phyloP scores from a whole-genome alignment of 441 rosid genomes.

The Flueggea neowawraea region DNA sequence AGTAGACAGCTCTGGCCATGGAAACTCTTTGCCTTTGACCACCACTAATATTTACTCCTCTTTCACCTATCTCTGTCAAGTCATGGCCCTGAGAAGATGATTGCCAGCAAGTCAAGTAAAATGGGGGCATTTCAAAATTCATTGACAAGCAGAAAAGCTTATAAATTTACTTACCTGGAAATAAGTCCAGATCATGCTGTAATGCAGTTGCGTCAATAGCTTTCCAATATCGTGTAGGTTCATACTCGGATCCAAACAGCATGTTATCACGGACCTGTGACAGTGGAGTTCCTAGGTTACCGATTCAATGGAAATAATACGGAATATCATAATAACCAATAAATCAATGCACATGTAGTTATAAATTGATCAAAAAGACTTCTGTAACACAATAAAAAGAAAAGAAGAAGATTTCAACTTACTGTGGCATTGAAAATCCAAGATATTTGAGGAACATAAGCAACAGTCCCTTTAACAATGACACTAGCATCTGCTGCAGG shows the following conservation, averaged over 20 bases:
- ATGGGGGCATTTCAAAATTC: too few species aligned
- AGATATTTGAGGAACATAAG: conserved; percentile 96
- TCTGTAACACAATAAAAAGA: conserved; percentile 2
- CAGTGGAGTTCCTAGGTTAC: background rate
- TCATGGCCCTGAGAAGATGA: conserved; percentile 64
- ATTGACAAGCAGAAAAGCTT: too few species aligned
- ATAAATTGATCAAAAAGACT: background rate
- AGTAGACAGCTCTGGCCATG: conserved; percentile 97
- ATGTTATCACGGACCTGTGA: conserved; percentile 87
- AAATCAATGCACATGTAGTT: too few species aligned
- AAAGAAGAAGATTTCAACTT: conserved; percentile 20
- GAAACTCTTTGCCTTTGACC: conserved; percentile 99
- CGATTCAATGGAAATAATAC: background rate
- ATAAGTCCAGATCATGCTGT: conserved; percentile 81
- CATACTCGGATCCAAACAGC: conserved; percentile 76
- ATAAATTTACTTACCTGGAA: conserved; percentile 62
- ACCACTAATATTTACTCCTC: conserved; percentile 98
- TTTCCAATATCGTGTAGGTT: conserved; percentile 59
- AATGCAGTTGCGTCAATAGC: conserved; percentile 78
- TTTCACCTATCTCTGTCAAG: conserved; percentile 95
- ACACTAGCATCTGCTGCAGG: conserved; percentile 45
- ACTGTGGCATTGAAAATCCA: conserved; percentile 99
- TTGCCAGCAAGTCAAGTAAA: too few species aligned
- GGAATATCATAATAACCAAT: too few species aligned
- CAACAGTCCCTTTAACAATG: conserved; percentile 77